Conservation (phyloP, 768 basidiomycete species). For the Amanita pseudoporphyria region DNA sequence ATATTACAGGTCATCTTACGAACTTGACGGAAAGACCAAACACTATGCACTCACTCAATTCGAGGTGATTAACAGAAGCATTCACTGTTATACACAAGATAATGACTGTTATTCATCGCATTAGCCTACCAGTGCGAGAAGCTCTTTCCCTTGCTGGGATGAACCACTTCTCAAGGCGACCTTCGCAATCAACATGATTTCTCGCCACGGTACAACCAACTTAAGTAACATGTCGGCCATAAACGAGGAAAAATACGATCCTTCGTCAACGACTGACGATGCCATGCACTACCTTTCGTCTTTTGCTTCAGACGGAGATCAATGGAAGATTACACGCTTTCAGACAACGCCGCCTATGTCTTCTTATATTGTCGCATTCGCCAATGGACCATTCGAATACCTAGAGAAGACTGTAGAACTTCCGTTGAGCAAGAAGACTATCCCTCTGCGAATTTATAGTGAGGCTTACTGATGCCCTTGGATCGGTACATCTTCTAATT, state of each 20-base stretch:
- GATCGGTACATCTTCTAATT: neutral
- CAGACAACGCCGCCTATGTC: slow-evolving; percentile 80
- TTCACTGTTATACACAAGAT: neutral
- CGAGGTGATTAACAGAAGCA: slow-evolving; percentile 36
- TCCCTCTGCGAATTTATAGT: slow-evolving; percentile 84
- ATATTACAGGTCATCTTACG: slow-evolving; percentile 66
- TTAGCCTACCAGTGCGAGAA: slow-evolving; percentile 78
- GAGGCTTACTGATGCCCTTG: slow-evolving; percentile 12
- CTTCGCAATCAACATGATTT: slow-evolving; percentile 68
- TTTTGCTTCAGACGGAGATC: slow-evolving; percentile 25
- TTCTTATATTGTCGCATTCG: slow-evolving; percentile 81
- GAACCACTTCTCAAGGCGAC: slow-evolving; percentile 88
- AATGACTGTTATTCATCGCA: neutral
- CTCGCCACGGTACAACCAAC: slow-evolving; percentile 64
- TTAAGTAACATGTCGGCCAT: slow-evolving; percentile 81
- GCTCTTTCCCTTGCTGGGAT: slow-evolving; percentile 87
- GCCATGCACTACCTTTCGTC: slow-evolving; percentile 33
- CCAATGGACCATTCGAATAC: slow-evolving; percentile 70
- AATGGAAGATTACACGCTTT: slow-evolving; percentile 82
- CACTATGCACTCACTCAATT: slow-evolving; percentile 85
- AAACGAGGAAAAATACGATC: slow-evolving; percentile 39
- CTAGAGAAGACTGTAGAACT: slow-evolving; percentile 70
- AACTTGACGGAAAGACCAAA: slow-evolving; percentile 53
- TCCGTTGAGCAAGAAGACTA: slow-evolving; percentile 67
- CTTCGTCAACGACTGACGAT: slow-evolving; percentile 18